phyloP scores from a whole-genome alignment of 164 flowering plant species.

The Tetrastigma voinierianum region DNA sequence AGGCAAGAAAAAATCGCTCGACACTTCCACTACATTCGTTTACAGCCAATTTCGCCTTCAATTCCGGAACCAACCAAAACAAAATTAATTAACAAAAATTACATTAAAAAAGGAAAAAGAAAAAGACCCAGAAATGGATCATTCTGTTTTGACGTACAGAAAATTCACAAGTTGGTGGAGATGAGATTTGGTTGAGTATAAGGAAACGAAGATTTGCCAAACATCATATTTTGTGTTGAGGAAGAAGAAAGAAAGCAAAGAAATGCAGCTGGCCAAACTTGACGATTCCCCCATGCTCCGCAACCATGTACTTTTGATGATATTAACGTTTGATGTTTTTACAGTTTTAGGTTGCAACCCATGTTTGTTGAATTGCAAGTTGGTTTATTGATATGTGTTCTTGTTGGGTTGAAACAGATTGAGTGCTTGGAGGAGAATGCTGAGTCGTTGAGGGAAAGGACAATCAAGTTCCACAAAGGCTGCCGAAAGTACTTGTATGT shows the following conservation, averaged over 20 bases:
- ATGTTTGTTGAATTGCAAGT: not conserved
- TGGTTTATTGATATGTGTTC: not conserved
- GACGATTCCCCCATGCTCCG: conserved; percentile 73
- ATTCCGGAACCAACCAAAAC: too few relatives aligned
- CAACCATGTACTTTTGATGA: conserved; percentile 33
- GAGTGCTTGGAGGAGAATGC: conserved; percentile 83
- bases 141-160: too few relatives aligned
- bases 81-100: too few relatives aligned
- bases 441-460: conserved; percentile 74
- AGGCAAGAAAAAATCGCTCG: too few relatives aligned
- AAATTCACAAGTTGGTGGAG: too few relatives aligned
- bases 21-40: too few relatives aligned
- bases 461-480: conserved; percentile 85
- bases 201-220: not conserved
- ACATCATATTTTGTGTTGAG: not conserved
- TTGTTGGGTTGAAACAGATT: conserved; percentile 50
- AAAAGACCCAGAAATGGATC: too few relatives aligned
- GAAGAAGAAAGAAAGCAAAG: conserved; percentile 3
- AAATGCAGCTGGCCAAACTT: conserved; percentile 45
- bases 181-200: not conserved
- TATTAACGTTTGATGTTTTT: not conserved
- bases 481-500: conserved; percentile 95
- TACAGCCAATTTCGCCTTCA: too few relatives aligned
- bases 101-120: too few relatives aligned
- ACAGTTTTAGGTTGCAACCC: not conserved